Percentiles rank a stretch among this genome's conserved stretches.
phyloP scores from a whole-genome alignment of 768 basidiomycete genomes.

The Piloderma croceum region DNA sequence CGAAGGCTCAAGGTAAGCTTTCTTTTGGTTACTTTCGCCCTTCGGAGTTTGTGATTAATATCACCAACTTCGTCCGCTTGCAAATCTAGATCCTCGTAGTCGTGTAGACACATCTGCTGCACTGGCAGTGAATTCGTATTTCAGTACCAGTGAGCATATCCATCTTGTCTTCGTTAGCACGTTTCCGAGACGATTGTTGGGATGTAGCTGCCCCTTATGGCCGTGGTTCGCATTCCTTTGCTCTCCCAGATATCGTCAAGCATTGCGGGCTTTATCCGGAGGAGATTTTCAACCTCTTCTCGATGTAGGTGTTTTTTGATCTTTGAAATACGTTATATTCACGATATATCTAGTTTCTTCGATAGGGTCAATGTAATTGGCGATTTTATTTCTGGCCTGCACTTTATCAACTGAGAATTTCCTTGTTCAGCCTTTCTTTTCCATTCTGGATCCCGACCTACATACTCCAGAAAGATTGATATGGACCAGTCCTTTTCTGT shows the following conservation, averaged over 20 bases:
- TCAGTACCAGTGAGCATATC: constrained; percentile 2
- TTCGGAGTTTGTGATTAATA: not conserved
- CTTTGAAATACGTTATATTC: too few relatives aligned
- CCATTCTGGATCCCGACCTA: constrained; percentile 50
- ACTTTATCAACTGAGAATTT: constrained; percentile 23
- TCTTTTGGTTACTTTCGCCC: not conserved
- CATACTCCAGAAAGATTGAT: constrained; percentile 51
- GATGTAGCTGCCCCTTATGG: constrained; percentile 5
- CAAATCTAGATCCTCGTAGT: constrained; percentile 21
- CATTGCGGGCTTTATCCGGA: constrained; percentile 44
- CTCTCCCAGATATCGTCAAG: constrained; percentile 42
- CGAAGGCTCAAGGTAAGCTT: not conserved
- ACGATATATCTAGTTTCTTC: constrained; percentile 55
- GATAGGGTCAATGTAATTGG: constrained; percentile 46
- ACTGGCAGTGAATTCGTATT: constrained; percentile 28
- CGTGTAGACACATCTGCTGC: constrained; percentile 26
- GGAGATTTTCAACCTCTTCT: constrained; percentile 47
- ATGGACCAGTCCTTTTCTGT: constrained; percentile 51
- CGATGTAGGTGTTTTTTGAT: constrained; percentile 35
- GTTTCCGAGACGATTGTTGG: not conserved
- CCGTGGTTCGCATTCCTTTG: constrained; percentile 13
- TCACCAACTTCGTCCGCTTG: constrained; percentile 2
- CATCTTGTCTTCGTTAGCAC: not conserved
- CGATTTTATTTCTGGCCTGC: constrained; percentile 1
- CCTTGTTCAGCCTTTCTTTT: constrained; percentile 44